Conservation (phyloP, 2,329 filamentous ascomycete genomes). For the Fusarium mexicanum region DNA sequence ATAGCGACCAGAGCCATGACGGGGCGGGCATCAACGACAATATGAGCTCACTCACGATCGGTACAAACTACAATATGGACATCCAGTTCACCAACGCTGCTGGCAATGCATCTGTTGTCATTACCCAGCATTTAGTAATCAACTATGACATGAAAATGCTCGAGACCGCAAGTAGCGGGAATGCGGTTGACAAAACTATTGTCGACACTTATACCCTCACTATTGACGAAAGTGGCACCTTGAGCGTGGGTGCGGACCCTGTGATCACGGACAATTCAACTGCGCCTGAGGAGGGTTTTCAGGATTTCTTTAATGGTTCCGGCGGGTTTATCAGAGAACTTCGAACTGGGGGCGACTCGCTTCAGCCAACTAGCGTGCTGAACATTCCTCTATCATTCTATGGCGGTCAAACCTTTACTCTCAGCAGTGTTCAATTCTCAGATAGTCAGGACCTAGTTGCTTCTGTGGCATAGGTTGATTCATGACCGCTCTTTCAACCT, state of each 20-base stretch:
- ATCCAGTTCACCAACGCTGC: neutral
- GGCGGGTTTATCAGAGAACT: rapidly evolving
- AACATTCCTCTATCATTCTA: neutral
- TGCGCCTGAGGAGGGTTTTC: rapidly evolving
- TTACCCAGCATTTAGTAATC: neutral
- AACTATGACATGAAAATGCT: rapidly evolving
- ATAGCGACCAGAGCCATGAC: neutral
- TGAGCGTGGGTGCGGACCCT: rapidly evolving
- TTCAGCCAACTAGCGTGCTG: rapidly evolving
- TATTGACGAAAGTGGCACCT: neutral
- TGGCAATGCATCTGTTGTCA: rapidly evolving
- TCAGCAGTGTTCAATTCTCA: neutral
- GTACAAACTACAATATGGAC: neutral
- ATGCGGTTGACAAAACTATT: neutral
- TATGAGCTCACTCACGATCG: neutral
- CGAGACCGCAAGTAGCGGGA: rapidly evolving
- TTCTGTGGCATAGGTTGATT: neutral
- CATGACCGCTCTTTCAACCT: rapidly evolving
- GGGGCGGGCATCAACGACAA: neutral
- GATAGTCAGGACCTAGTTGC: neutral
- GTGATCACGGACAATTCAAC: neutral
- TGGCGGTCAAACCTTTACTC: neutral
- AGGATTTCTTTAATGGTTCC: neutral
- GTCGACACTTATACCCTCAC: neutral
- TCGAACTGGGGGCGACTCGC: rapidly evolving